phyloP scores from a whole-genome alignment of 1,284 basidiomycete genomes.

The Mycosarcoma mackinlayi region DNA sequence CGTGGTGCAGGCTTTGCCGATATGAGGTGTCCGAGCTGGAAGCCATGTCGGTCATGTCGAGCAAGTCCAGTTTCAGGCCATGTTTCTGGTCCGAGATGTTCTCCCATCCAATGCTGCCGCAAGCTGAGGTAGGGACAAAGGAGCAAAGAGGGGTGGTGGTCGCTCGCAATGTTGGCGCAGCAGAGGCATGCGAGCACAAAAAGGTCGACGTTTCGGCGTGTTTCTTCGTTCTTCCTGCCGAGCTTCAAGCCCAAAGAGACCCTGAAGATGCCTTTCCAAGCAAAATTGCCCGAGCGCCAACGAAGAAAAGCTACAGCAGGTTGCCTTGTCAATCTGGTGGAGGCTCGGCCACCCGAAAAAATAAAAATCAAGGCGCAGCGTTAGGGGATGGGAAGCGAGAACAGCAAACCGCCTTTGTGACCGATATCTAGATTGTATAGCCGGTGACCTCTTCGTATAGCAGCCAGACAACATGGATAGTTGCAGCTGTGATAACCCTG shows the following conservation, averaged over 20 bases:
- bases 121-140: not conserved
- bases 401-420: no score
- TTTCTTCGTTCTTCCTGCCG: constrained; percentile 21
- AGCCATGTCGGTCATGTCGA: constrained; percentile 21
- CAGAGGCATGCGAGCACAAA: not conserved
- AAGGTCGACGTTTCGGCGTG: constrained; percentile 9
- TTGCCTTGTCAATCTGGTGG: not conserved
- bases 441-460: not conserved
- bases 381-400: no score
- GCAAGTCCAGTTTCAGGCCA: not conserved
- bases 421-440: constrained; percentile 1
- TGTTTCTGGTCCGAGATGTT: not conserved
- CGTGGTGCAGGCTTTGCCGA: constrained; percentile 33
- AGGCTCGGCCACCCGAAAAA: not conserved
- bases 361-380: no score
- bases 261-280: constrained; percentile 1
- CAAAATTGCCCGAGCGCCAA: constrained; percentile 1
- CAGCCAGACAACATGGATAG: no score
- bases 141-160: not conserved
- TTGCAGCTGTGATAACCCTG: no score
- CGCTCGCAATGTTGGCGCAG: not conserved
- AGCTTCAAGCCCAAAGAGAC: constrained; percentile 5
- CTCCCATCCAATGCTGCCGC: not conserved
- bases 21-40: constrained; percentile 29
- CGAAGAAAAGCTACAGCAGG: constrained; percentile 5